These are phyloP conservation scores for Rhizoctonia solani DNA, from an alignment of 1,284 basidiomycete species.

Conservation along the genomic window DNA sequence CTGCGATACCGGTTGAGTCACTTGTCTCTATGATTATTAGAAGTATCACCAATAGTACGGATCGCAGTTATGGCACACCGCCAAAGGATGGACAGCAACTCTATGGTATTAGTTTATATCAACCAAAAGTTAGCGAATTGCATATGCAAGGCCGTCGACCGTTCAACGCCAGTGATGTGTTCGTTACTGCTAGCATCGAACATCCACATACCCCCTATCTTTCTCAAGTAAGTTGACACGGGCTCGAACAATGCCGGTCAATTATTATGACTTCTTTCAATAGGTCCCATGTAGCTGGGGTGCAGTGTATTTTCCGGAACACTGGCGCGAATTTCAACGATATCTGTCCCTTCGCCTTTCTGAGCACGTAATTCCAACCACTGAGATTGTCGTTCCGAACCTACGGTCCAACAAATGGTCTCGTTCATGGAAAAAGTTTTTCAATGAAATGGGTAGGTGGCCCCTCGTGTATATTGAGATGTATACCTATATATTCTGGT, in stretches of 20 bases:
- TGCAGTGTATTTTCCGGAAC: constrained; percentile 83
- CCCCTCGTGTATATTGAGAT: background rate
- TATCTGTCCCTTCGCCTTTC: constrained; percentile 72
- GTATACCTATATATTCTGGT: background rate
- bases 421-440: constrained; percentile 83
- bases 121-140: constrained; percentile 78
- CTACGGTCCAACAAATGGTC: constrained; percentile 80
- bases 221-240: constrained; percentile 5
- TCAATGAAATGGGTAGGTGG: constrained; percentile 66
- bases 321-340: constrained; percentile 80
- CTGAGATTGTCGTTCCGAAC: constrained; percentile 61
- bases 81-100: constrained; percentile 52
- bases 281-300: constrained; percentile 88
- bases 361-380: constrained; percentile 51
- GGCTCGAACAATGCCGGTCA: background rate
- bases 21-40: no score
- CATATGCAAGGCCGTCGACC: constrained; percentile 65
- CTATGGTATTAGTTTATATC: constrained; percentile 81
- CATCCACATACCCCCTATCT: constrained; percentile 65
- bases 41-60: background rate
- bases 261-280: constrained; percentile 50
- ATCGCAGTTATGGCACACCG: constrained; percentile 57
- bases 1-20: constrained; percentile 67
- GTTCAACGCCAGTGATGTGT: constrained; percentile 66
- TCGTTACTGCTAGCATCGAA: constrained; percentile 51